Evolutionary conservation across 2,329 filamentous ascomycete genomes (phyloP).

Genomic region (Microdochium bolleyi): DNA sequence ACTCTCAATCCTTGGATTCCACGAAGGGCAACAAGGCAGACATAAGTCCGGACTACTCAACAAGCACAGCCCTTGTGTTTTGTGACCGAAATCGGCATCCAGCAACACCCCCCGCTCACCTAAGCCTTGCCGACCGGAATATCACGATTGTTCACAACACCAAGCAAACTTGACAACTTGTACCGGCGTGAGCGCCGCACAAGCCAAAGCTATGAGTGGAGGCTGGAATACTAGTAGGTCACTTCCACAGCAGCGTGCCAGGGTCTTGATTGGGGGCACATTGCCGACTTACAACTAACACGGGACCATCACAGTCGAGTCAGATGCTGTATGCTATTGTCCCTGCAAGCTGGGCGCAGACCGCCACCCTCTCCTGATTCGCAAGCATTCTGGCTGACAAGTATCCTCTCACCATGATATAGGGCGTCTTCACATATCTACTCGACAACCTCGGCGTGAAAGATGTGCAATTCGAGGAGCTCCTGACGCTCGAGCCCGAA

Average conservation of each 20-base stretch:
- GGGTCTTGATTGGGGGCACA: no score
- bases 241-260: constrained; percentile 18
- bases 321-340: constrained; percentile 67
- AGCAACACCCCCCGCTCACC: no score
- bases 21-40: no score
- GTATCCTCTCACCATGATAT: constrained; percentile 11
- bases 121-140: no score
- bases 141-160: no score
- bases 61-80: no score
- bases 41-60: no score
- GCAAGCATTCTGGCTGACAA: constrained; percentile 13
- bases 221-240: constrained; percentile 83
- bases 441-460: constrained; percentile 87
- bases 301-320: constrained; percentile 56
- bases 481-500: constrained; percentile 78
- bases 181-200: no score
- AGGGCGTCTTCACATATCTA: constrained; percentile 96
- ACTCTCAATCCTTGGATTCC: no score
- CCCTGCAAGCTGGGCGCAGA: constrained; percentile 11
- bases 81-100: no score
- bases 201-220: constrained; percentile 50
- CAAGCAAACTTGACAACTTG: no score
- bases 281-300: constrained; percentile 9
- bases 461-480: constrained; percentile 93
- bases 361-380: constrained; percentile 11